Evolutionary conservation across 208 protist species (phyloP).

Genomic region (Strigomonas culicis): DNA sequence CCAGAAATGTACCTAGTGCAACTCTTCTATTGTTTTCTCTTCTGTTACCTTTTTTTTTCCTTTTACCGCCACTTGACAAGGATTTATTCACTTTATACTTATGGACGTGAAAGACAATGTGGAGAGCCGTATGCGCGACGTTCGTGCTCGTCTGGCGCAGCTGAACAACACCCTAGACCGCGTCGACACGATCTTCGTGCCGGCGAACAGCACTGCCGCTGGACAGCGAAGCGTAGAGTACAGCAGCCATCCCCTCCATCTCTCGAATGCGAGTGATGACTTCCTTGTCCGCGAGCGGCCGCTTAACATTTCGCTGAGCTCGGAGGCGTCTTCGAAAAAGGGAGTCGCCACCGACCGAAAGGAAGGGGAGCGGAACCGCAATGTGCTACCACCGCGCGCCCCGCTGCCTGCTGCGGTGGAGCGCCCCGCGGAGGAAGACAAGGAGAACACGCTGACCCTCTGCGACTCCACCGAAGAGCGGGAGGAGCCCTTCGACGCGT

Average conservation of each 20-base stretch:
- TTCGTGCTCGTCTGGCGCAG: constrained; percentile 18
- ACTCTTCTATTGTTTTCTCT: not conserved
- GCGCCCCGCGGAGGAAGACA: not conserved
- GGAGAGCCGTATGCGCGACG: constrained; percentile 18
- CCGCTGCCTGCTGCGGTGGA: not conserved
- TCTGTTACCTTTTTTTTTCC: constrained; percentile 9
- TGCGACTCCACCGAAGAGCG: not conserved
- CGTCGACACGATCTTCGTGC: not conserved
- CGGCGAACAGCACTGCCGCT: not conserved
- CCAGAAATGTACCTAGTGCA: not conserved
- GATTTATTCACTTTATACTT: constrained; percentile 5
- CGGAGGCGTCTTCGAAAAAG: not conserved
- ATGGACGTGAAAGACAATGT: constrained; percentile 9
- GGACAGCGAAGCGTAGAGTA: not conserved
- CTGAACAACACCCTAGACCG: constrained; percentile 12
- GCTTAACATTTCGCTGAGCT: not conserved
- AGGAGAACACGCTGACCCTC: not conserved
- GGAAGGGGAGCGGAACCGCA: not conserved
- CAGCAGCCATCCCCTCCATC: not conserved
- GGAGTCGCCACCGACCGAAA: too few relatives aligned
- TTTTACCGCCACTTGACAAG: not conserved
- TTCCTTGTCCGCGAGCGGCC: not conserved
- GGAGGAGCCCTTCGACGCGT: constrained; percentile 39
- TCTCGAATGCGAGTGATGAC: not conserved
- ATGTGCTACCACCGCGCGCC: not conserved